Base-by-base conservation (phyloP, 2,329 filamentous ascomycete genomes). In the Colletotrichum zoysiae region DNA sequence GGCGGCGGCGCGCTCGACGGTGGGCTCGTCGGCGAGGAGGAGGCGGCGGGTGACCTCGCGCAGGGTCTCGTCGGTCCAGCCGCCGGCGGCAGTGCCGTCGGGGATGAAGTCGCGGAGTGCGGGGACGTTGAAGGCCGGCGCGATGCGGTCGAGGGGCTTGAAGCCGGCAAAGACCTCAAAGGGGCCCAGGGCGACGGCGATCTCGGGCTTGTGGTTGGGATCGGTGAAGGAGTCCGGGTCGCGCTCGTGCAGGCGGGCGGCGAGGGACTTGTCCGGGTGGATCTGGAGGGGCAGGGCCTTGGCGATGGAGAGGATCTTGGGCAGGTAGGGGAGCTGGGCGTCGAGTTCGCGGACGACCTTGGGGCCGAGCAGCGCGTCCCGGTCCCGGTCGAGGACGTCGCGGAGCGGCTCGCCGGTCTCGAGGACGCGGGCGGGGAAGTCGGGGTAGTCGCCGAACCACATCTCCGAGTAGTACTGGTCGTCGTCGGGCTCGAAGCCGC, bases 401-500 rank as follows among this genome's bases (percentile, higher is more conserved):
- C 89, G 86, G 1, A 95, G 86, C 38, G 87, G 83, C 78, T 93
- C 88, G 38, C 89, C 90, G 0, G 88, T 91, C 30, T 84, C 82
- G 20, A 92, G 81, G 1, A 92, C 84, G 65, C 89, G 88, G 1
- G 90, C 92, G 0, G 92, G 92, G 35, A 91, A 87, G 50, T 89
- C 89, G 0, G 92, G 91, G 77, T 95, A 94, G 56, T 92, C 93
- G 5, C 91, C 92, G 84, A 94, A 92, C 92, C 92, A 94, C 86
- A 92, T 89, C 86, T 87, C 85, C 0, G 85, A 85, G 77, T 95
- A 95, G 8, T 84, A 81, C 75, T 89, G 86, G 69, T 86, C 84
- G 66, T 93, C 87, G 30, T 94, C 86, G 60, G 94, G 86, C 72
- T 87, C 84, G 81, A 92, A 92, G 46, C 85, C 84, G 16, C 85